phyloP scores from a whole-genome alignment of 2,329 filamentous ascomycete species.

The Chrysoporthe deuterocubensis region DNA sequence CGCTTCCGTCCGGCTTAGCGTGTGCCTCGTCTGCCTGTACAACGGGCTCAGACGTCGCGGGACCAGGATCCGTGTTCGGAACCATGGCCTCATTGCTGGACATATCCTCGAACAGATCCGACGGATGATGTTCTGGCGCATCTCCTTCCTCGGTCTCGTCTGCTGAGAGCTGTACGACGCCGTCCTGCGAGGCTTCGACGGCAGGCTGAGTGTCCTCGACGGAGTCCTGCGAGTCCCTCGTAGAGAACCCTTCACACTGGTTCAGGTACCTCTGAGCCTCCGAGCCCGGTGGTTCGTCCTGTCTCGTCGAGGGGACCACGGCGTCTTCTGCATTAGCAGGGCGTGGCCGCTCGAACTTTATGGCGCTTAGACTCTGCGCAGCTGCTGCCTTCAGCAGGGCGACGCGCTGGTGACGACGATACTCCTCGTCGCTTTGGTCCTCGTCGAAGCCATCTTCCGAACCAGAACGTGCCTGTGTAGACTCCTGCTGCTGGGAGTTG shows the following conservation, averaged over 20 bases:
- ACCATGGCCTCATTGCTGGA: constrained; percentile 25
- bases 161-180: background rate
- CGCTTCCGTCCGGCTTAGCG: background rate
- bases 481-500: background rate
- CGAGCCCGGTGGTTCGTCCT: constrained; percentile 27
- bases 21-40: constrained; percentile 15
- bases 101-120: background rate
- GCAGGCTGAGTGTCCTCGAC: constrained; percentile 31
- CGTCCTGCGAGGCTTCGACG: constrained; percentile 23
- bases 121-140: background rate
- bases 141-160: background rate
- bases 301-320: constrained; percentile 41
- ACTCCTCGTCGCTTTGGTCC: constrained; percentile 42
- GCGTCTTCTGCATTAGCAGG: constrained; percentile 34
- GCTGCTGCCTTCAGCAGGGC: constrained; percentile 46
- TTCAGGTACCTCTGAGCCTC: constrained; percentile 30
- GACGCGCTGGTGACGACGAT: constrained; percentile 43
- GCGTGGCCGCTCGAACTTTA: constrained; percentile 40
- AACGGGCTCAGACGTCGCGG: constrained; percentile 12
- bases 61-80: constrained; percentile 21
- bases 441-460: constrained; percentile 34
- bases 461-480: background rate
- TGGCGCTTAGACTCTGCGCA: constrained; percentile 45
- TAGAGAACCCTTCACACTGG: constrained; percentile 30
- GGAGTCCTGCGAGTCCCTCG: constrained; percentile 29